Percentiles rank a stretch among this genome's conserved stretches.
These are phyloP conservation scores for Pestalotiopsis sp. DNA, from an alignment of 2,329 filamentous ascomycete genomes.

Conservation along the genomic window DNA sequence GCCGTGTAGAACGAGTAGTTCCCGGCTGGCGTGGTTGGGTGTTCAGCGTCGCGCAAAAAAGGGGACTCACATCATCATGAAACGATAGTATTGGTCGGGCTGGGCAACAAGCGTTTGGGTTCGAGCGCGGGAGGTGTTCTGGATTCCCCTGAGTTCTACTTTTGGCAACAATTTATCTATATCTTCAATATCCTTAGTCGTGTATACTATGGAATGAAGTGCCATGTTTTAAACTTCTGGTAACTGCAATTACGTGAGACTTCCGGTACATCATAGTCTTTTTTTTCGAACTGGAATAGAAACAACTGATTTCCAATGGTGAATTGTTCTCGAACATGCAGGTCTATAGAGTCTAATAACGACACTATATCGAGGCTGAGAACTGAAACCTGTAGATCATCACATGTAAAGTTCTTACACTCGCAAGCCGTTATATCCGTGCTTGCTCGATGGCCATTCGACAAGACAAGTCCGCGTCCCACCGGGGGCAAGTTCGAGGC, in stretches of 20 bases:
- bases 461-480: not conserved
- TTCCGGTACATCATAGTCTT: no score
- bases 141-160: not conserved
- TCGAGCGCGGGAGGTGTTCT: slow-evolving; percentile 1
- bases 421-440: not conserved
- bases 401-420: no score
- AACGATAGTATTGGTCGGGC: not conserved
- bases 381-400: no score
- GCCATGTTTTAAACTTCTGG: not conserved
- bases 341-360: no score
- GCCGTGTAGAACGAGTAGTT: not conserved
- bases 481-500: not conserved
- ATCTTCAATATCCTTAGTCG: not conserved
- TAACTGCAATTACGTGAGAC: not conserved
- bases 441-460: no score
- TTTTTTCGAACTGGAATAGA: no score
- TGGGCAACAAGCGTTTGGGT: not conserved
- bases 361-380: no score
- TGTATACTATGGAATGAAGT: not conserved
- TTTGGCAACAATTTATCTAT: slow-evolving; percentile 2
- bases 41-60: not conserved
- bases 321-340: not conserved
- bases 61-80: not conserved
- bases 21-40: not conserved
- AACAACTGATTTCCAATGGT: no score